Conservation (phyloP, 2,329 filamentous ascomycete species). For the Endoconidiophora laricicola region DNA sequence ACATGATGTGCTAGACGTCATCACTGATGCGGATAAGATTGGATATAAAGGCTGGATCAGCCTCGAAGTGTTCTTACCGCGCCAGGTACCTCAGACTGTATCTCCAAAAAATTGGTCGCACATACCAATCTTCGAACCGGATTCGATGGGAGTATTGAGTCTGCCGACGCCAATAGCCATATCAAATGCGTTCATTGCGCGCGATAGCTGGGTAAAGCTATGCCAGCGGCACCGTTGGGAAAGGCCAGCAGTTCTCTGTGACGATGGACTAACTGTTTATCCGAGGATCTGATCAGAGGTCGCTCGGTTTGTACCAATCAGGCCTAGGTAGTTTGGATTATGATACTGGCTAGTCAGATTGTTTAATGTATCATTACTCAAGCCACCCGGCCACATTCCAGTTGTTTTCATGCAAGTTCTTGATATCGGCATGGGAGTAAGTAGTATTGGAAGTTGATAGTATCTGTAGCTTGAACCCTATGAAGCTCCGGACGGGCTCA, state of each 20-base stretch:
- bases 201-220: slow-evolving; percentile 13
- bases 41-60: slow-evolving; percentile 15
- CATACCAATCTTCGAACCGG: not conserved
- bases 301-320: not conserved
- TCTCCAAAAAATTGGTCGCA: too few relatives aligned
- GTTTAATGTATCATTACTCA: too few relatives aligned
- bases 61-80: slow-evolving; percentile 15
- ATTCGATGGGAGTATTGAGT: slow-evolving; percentile 3
- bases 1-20: slow-evolving; percentile 15
- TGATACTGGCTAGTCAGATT: not conserved
- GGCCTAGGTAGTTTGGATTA: not conserved
- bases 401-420: too few relatives aligned
- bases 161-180: slow-evolving; percentile 7
- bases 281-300: not conserved
- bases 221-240: slow-evolving; percentile 13
- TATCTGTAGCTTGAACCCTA: too few relatives aligned
- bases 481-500: too few relatives aligned
- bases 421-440: too few relatives aligned
- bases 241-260: too few relatives aligned
- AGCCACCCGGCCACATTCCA: too few relatives aligned
- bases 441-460: too few relatives aligned
- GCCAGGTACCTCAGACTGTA: too few relatives aligned
- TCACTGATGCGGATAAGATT: slow-evolving; percentile 7
- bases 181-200: slow-evolving; percentile 11
- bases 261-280: not conserved